Conservation (phyloP, 75 land plant genomes). For the Selaginella moellendorffii region DNA sequence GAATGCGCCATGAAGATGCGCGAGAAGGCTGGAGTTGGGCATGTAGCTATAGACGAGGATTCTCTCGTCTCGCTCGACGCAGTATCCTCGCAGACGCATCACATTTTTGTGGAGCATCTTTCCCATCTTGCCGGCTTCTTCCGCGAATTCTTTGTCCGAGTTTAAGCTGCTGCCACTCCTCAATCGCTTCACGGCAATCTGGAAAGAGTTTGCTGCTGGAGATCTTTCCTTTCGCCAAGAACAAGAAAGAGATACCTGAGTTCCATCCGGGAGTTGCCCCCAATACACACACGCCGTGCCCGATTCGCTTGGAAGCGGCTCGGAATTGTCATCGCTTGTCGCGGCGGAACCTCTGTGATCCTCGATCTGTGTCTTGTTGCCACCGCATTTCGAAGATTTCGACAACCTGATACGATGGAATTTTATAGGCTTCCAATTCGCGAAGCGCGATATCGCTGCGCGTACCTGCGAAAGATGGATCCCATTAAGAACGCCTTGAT, state of each 20-base stretch:
- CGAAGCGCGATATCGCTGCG: neutral
- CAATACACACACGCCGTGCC: neutral
- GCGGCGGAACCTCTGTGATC: neutral
- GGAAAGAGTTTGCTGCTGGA: neutral
- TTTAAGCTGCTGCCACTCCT: neutral
- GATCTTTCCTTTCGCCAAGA: neutral
- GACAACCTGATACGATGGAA: neutral
- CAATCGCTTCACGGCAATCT: constrained; percentile 8
- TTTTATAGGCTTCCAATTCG: neutral
- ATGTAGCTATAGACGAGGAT: constrained; percentile 1
- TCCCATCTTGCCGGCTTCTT: constrained; percentile 1
- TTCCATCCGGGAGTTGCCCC: constrained; percentile 10
- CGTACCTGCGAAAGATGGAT: neutral
- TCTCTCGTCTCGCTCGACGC: neutral
- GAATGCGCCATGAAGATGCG: constrained; percentile 7
- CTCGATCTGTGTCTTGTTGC: neutral
- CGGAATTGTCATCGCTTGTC: neutral
- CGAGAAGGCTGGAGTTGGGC: constrained; percentile 1
- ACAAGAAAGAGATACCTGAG: neutral
- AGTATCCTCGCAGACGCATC: neutral
- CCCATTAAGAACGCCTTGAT: neutral
- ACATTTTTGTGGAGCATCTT: constrained; percentile 1
- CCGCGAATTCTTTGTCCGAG: neutral
- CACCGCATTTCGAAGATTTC: neutral
- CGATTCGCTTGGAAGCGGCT: neutral